These are phyloP conservation scores for Penicillium corylophilum DNA, from an alignment of 2,329 filamentous ascomycete species.

Conservation along the genomic window DNA sequence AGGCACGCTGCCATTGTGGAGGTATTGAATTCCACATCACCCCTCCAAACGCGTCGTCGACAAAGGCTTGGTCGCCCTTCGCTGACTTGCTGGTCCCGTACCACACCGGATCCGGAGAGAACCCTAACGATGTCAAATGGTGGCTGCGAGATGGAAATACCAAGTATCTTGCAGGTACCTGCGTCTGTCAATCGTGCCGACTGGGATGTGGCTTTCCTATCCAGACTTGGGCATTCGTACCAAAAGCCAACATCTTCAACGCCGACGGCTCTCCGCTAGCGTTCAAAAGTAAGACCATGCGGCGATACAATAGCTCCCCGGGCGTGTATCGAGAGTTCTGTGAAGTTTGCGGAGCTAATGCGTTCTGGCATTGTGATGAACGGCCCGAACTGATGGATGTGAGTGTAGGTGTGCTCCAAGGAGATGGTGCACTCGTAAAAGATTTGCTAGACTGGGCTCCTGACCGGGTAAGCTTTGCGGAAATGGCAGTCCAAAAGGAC, in stretches of 20 bases:
- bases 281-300: conserved; percentile 47
- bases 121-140: conserved; percentile 56
- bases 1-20: conserved; percentile 55
- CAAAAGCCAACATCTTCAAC: conserved; percentile 57
- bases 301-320: conserved; percentile 54
- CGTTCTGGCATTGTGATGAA: conserved; percentile 60
- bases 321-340: conserved; percentile 63
- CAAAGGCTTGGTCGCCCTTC: conserved; percentile 48
- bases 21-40: conserved; percentile 58
- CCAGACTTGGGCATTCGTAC: conserved; percentile 66
- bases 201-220: conserved; percentile 62
- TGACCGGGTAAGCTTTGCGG: conserved; percentile 58
- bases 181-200: conserved; percentile 63
- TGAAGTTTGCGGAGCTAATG: conserved; percentile 59
- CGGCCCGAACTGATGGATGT: conserved; percentile 62
- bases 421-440: conserved; percentile 55
- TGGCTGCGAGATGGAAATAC: conserved; percentile 52
- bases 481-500: conserved; percentile 48
- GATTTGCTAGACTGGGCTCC: conserved; percentile 64
- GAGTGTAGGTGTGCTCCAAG: conserved; percentile 59
- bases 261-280: conserved; percentile 33
- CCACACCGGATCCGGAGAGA: conserved; percentile 40
- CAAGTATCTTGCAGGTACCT: conserved; percentile 61
- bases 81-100: conserved; percentile 56
- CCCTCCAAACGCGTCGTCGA: conserved; percentile 52